Conservation (phyloP, 2,329 filamentous ascomycete species). For the Nemania sp. region DNA sequence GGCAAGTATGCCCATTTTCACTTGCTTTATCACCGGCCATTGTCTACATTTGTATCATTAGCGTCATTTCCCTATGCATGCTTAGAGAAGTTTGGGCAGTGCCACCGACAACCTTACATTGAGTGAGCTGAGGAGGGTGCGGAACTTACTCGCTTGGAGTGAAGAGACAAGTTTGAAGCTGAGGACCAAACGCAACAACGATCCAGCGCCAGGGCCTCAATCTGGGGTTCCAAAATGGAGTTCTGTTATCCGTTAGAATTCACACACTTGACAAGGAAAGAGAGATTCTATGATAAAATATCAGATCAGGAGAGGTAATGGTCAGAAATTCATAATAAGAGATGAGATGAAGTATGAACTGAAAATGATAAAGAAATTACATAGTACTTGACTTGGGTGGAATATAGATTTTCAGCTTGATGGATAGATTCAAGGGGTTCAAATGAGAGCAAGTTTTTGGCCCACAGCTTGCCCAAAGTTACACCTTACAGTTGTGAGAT, state of each 20-base stretch:
- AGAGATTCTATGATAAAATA: not conserved
- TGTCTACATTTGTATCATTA: not conserved
- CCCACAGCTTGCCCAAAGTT: no score
- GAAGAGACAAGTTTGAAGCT: not conserved
- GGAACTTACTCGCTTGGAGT: not conserved
- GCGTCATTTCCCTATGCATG: no score
- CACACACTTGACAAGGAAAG: not conserved
- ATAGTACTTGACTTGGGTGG: not conserved
- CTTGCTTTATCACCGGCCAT: slow-evolving; percentile 27
- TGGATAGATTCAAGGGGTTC: not conserved
- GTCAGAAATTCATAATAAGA: not conserved
- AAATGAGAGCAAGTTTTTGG: no score
- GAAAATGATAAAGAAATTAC: not conserved
- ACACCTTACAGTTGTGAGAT: no score
- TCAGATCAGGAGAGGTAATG: not conserved
- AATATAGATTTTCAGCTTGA: not conserved
- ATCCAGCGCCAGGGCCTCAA: not conserved
- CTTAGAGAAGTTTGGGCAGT: no score
- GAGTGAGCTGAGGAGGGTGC: not conserved
- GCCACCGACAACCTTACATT: not conserved
- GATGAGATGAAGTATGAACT: not conserved
- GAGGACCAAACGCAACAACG: no score
- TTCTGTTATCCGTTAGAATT: not conserved
- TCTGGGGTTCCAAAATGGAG: not conserved
- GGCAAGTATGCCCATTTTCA: slow-evolving; percentile 15